Conservation (phyloP, 2,329 filamentous ascomycete species). For the Didymella glomerata region DNA sequence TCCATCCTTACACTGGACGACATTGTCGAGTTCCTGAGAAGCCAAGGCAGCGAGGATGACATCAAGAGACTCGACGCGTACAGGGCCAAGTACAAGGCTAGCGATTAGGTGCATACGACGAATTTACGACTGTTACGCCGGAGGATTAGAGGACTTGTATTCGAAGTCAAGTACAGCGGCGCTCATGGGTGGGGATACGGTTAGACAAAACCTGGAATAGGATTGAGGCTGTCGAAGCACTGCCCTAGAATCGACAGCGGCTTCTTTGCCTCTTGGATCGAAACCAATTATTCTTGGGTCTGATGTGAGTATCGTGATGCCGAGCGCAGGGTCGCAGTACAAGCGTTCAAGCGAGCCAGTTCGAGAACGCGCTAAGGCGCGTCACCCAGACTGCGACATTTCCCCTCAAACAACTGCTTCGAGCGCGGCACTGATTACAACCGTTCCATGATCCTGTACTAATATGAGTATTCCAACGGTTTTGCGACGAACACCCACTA, state of each 20-base stretch:
- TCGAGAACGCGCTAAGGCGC: constrained; percentile 17
- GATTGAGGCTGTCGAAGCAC: background rate
- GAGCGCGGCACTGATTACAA: background rate
- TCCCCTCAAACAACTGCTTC: constrained; percentile 4
- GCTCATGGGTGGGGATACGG: background rate
- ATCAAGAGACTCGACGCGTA: constrained; percentile 54
- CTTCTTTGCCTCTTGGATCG: background rate
- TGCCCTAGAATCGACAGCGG: background rate
- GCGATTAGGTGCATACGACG: constrained; percentile 35
- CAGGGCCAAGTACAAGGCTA: constrained; percentile 52
- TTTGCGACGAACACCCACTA: background rate
- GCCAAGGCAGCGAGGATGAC: constrained; percentile 56
- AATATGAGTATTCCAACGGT: background rate
- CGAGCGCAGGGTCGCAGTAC: constrained; percentile 1
- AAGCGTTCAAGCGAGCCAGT: constrained; percentile 21
- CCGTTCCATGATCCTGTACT: background rate
- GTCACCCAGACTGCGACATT: constrained; percentile 10
- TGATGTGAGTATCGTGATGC: constrained; percentile 5
- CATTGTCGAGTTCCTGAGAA: constrained; percentile 63
- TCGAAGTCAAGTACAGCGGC: background rate
- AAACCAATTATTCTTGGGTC: background rate
- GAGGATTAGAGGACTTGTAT: background rate
- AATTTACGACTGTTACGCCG: constrained; percentile 15
- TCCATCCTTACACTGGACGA: constrained; percentile 86
- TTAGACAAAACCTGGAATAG: background rate